Percentiles rank a stretch among this genome's conserved stretches.
Evolutionary conservation across 371 early-diverging fungal species (phyloP).

Genomic region (Mortierella sp.): DNA sequence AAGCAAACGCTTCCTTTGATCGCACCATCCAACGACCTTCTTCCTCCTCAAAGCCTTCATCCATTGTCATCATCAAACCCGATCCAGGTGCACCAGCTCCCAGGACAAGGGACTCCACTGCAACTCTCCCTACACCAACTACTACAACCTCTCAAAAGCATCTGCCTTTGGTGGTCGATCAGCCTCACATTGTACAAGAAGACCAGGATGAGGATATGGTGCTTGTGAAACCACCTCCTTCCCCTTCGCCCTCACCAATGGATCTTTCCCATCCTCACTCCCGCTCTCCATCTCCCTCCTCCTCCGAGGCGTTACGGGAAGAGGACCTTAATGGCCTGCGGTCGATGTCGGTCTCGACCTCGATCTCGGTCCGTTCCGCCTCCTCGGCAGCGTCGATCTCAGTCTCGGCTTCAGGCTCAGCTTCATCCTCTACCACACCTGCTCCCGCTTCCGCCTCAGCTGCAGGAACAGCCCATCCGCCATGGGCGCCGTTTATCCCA

Average conservation of each 20-base stretch:
- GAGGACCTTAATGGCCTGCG: background rate
- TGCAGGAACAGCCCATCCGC: background rate
- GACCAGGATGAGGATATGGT: conserved; percentile 2
- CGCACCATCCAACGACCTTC: conserved; percentile 12
- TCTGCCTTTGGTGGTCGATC: background rate
- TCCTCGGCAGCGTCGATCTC: conserved; percentile 2
- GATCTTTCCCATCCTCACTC: background rate
- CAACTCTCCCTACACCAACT: background rate
- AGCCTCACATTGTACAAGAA: background rate
- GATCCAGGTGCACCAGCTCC: background rate
- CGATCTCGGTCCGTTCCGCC: background rate
- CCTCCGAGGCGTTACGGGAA: background rate
- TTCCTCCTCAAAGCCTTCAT: background rate
- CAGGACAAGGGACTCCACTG: background rate
- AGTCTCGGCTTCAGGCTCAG: background rate
- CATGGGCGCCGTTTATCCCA: conserved; percentile 1
- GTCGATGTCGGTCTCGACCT: background rate
- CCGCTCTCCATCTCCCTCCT: background rate
- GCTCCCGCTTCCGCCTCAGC: background rate
- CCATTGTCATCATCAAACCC: conserved; percentile 7
- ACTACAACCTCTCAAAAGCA: background rate
- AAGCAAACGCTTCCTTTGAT: background rate
- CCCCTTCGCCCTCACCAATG: conserved; percentile 3
- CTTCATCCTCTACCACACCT: background rate
- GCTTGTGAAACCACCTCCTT: conserved; percentile 2